phyloP scores from a whole-genome alignment of 257 asterid species.

The Buddleja alternifolia region DNA sequence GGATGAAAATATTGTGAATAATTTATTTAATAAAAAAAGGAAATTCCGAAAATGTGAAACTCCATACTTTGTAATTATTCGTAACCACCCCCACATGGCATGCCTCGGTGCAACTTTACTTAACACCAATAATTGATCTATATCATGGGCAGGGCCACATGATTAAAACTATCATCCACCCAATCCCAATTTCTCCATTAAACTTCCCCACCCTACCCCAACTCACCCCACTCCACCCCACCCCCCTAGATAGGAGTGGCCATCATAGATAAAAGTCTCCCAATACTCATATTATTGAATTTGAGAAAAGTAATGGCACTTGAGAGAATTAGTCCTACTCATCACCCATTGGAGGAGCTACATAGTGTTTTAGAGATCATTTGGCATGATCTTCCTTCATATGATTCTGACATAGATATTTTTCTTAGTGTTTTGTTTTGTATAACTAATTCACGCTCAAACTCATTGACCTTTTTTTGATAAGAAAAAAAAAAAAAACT shows the following conservation, averaged over 20 bases:
- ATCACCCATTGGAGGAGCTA: slow-evolving; percentile 1
- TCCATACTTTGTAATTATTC: slow-evolving; percentile 29
- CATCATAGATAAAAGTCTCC: neutral
- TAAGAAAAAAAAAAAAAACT: too few relatives aligned
- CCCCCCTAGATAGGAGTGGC: slow-evolving; percentile 22
- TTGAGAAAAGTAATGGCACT: slow-evolving; percentile 22
- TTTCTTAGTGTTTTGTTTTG: neutral
- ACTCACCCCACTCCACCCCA: slow-evolving; percentile 17
- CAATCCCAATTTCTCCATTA: neutral
- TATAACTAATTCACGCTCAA: too few relatives aligned
- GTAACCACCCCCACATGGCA: slow-evolving; percentile 53
- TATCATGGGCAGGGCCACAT: slow-evolving; percentile 33
- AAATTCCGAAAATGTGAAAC: neutral
- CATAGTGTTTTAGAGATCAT: neutral
- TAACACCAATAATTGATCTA: slow-evolving; percentile 44
- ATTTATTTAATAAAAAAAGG: neutral
- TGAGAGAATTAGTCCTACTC: slow-evolving; percentile 13
- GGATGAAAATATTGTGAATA: neutral
- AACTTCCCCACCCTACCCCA: neutral
- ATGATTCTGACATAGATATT: neutral
- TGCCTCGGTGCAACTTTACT: slow-evolving; percentile 44
- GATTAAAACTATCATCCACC: slow-evolving; percentile 3
- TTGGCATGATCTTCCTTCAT: neutral
- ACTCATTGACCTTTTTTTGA: too few relatives aligned
- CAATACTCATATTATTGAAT: slow-evolving; percentile 8